Base-by-base conservation (phyloP, 2,329 filamentous ascomycete genomes). In the Monosporascus sp. region DNA sequence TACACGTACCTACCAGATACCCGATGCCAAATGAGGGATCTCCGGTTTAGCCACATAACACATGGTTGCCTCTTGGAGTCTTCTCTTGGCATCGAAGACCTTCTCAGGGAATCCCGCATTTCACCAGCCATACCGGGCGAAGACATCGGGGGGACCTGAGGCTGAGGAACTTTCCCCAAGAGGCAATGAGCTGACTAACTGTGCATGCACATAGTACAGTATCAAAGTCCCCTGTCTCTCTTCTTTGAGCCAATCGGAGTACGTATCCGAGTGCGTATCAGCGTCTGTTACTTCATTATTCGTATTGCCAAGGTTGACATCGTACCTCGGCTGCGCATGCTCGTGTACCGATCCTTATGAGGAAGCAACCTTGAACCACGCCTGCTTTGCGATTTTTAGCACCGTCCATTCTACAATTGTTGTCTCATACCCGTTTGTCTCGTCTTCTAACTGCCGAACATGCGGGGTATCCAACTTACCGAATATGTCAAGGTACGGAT, bases 391-490 rank as follows among this genome's bases (percentile, higher is more conserved):
- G 3, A 3, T 43, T 19, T 9, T 4, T 22, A n/a, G 17, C 20
- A 19, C 40, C 20, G 1, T 46, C 17, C 17, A 46, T 22, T 46
- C 14, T 22, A 5, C 31, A 14, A 34, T 34, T 34, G 31, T 14
- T 2, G 1, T 34, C 9, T 31, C 27, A 31, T 31, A 31, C 11
- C 27, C 3, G 27, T 31, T 31, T 31, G 27, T 31, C 27, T 31
- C 11, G 31, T 14, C 3, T 34, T 44, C 3, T 14, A 44, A 20
- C 14, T 44, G 20, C 11, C 41, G 20, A 44, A 22, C 50, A 93
- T 93, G 89, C 84, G 83, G 62, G 90, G 83, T 64, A 90, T 91
- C 54, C 83, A 90, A 69, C 73, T 91, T 53, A 82, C 77, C 60
- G 75, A 88, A 78, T 91, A 91, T 66, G 85, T 91, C 72, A 85